Percentiles rank a stretch among this genome's conserved stretches.
These are phyloP conservation scores for Lachnellula arida DNA, from an alignment of 2,329 filamentous ascomycete genomes.

Conservation along the genomic window DNA sequence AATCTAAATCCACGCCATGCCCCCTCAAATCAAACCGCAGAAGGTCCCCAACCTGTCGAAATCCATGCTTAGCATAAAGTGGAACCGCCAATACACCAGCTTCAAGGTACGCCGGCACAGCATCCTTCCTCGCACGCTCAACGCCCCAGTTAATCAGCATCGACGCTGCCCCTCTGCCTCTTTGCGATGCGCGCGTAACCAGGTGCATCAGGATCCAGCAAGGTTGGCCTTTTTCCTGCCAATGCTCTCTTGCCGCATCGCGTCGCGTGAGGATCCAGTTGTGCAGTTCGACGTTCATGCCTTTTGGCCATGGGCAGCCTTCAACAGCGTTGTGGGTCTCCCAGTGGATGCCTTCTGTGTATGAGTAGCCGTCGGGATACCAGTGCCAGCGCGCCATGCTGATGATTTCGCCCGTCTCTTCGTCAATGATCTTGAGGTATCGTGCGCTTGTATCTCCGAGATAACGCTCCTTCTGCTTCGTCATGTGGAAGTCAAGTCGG, in stretches of 20 bases:
- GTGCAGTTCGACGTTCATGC: constrained; percentile 16
- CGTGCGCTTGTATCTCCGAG: constrained; percentile 11
- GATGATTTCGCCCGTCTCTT: constrained; percentile 7
- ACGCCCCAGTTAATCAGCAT: constrained; percentile 44
- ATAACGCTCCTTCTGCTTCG: constrained; percentile 17
- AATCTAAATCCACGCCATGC: constrained; percentile 4
- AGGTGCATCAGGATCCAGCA: constrained; percentile 25
- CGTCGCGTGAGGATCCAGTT: constrained; percentile 16
- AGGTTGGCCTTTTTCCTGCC: constrained; percentile 9
- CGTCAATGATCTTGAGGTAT: constrained; percentile 19
- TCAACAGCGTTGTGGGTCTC: constrained; percentile 9
- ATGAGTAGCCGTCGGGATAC: constrained; percentile 17
- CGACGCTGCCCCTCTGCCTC: constrained; percentile 40
- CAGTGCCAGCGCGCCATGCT: constrained; percentile 22
- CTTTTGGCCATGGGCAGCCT: constrained; percentile 6
- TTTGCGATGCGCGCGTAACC: constrained; percentile 21
- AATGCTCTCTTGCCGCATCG: constrained; percentile 14
- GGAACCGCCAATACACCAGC: constrained; percentile 42
- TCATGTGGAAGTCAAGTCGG: constrained; percentile 11
- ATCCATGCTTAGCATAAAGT: constrained; percentile 45
- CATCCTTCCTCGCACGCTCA: constrained; percentile 38
- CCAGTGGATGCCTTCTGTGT: constrained; percentile 9
- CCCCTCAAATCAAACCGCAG: constrained; percentile 5
- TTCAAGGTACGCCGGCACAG: constrained; percentile 43
- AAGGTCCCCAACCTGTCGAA: constrained; percentile 12